Evolutionary conservation across 208 protist genomes (phyloP).

Genomic region (Trypanosoma cruzi): DNA sequence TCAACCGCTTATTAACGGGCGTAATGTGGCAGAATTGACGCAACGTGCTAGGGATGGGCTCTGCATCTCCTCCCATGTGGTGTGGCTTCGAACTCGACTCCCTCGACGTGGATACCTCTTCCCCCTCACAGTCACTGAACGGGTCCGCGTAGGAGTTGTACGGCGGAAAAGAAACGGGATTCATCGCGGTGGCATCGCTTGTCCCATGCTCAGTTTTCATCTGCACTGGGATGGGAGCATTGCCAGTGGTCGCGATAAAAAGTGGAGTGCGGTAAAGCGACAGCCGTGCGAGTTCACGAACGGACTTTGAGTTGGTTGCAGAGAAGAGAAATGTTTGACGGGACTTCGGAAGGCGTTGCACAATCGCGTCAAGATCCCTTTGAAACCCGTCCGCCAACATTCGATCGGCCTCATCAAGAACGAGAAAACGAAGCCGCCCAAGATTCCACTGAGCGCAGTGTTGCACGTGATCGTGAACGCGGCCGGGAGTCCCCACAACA

Average conservation of each 20-base stretch:
- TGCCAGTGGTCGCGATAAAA: conserved; percentile 78
- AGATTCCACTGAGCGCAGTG: conserved; percentile 84
- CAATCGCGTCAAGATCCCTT: conserved; percentile 96
- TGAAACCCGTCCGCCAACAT: conserved; percentile 99
- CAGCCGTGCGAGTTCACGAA: conserved; percentile 88
- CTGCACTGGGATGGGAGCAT: conserved; percentile 47
- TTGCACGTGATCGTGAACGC: conserved; percentile 87
- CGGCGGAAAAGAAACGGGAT: conserved; percentile 34
- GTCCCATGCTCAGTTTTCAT: conserved; percentile 8
- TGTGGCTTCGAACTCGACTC: neutral
- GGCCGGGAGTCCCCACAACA: conserved; percentile 88
- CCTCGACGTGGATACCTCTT: conserved; percentile 21
- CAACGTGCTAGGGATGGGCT: conserved; percentile 78
- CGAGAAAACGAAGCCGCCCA: conserved; percentile 94
- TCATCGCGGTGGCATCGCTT: conserved; percentile 12
- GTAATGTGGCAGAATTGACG: conserved; percentile 85
- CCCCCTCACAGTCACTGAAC: conserved; percentile 25
- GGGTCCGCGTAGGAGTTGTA: conserved; percentile 52
- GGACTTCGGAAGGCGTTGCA: conserved; percentile 84
- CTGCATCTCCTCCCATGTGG: conserved; percentile 23
- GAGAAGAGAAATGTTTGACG: conserved; percentile 98
- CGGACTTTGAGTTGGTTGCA: conserved; percentile 95
- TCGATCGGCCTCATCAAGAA: conserved; percentile 99
- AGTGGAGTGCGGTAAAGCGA: conserved; percentile 95
- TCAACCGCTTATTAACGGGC: conserved; percentile 64